phyloP scores from a whole-genome alignment of 768 basidiomycete genomes.

The Coprinopsis sp. region DNA sequence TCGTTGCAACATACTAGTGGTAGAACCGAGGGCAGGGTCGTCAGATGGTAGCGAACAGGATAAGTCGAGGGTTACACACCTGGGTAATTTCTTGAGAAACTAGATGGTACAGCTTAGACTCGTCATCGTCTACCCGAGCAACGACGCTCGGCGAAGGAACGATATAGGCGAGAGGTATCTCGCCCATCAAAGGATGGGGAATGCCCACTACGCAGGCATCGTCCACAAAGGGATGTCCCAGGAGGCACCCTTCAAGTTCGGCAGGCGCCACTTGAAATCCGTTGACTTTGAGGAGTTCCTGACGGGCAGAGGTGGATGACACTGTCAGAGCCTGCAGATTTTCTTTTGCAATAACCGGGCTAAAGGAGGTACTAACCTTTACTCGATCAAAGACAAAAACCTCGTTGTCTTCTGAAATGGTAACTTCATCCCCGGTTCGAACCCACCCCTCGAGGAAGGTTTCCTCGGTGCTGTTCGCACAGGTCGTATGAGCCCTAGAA shows the following conservation, averaged over 20 bases:
- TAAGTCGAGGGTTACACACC: conserved; percentile 24
- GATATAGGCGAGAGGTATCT: conserved; percentile 62
- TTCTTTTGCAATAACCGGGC: neutral
- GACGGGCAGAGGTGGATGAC: too few species aligned
- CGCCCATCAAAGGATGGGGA: conserved; percentile 57
- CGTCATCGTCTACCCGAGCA: conserved; percentile 19
- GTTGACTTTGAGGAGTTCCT: conserved; percentile 65
- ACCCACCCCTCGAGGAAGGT: conserved; percentile 66
- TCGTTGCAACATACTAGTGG: conserved; percentile 47
- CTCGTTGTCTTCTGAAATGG: conserved; percentile 44
- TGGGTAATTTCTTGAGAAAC: conserved; percentile 39
- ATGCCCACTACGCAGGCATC: conserved; percentile 63
- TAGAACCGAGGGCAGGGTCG: too few species aligned
- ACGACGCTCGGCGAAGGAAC: conserved; percentile 41
- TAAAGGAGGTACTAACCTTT: conserved; percentile 46
- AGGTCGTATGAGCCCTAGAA: conserved; percentile 15
- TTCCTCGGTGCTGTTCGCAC: conserved; percentile 45
- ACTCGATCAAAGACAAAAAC: conserved; percentile 56
- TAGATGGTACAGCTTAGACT: conserved; percentile 22
- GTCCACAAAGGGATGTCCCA: conserved; percentile 47
- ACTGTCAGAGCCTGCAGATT: neutral
- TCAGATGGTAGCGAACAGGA: neutral
- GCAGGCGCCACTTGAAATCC: conserved; percentile 55
- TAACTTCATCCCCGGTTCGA: conserved; percentile 58
- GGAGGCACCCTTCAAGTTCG: conserved; percentile 51